phyloP scores from a whole-genome alignment of 441 rosid genomes.

The Arabidopsis hybrid region DNA sequence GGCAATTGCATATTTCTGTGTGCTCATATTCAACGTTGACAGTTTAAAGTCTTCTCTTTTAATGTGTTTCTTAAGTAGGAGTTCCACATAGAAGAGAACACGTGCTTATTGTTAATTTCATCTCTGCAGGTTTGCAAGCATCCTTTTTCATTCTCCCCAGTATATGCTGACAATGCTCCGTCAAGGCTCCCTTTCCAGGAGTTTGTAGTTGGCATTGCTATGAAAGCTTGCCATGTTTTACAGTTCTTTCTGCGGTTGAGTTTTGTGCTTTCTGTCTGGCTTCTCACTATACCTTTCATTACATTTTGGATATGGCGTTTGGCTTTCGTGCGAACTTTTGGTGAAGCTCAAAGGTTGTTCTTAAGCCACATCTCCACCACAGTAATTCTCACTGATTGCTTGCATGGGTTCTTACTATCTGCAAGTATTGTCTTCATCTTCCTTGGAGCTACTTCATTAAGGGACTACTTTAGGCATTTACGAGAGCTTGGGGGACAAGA shows the following conservation, averaged over 20 bases:
- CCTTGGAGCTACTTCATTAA: conserved; percentile 97
- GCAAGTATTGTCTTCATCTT: conserved; percentile 98
- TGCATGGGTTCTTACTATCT: conserved; percentile 98
- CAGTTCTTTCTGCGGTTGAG: conserved; percentile 94
- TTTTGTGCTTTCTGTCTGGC: conserved; percentile 98
- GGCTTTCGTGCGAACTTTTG: conserved; percentile 93
- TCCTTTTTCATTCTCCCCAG: conserved; percentile 96
- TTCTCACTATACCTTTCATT: conserved; percentile 93
- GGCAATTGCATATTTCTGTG: neutral
- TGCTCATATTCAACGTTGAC: neutral
- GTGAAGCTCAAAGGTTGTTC: conserved; percentile 94
- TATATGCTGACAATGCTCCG: conserved; percentile 96
- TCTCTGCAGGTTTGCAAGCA: conserved; percentile 89
- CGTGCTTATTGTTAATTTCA: conserved; percentile 14
- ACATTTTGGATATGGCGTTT: conserved; percentile 99
- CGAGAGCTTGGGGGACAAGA: conserved; percentile 97
- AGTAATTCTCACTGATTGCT: conserved; percentile 91
- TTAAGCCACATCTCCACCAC: conserved; percentile 93
- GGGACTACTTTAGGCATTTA: conserved; percentile 97
- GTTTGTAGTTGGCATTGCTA: conserved; percentile 89
- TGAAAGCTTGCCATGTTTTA: conserved; percentile 94
- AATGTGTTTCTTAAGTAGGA: neutral
- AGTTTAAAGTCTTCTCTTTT: neutral
- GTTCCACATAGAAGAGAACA: neutral
- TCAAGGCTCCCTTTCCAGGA: conserved; percentile 98